Conservation (phyloP, 164 flowering plant genomes). For the Macadamia integrifolia region DNA sequence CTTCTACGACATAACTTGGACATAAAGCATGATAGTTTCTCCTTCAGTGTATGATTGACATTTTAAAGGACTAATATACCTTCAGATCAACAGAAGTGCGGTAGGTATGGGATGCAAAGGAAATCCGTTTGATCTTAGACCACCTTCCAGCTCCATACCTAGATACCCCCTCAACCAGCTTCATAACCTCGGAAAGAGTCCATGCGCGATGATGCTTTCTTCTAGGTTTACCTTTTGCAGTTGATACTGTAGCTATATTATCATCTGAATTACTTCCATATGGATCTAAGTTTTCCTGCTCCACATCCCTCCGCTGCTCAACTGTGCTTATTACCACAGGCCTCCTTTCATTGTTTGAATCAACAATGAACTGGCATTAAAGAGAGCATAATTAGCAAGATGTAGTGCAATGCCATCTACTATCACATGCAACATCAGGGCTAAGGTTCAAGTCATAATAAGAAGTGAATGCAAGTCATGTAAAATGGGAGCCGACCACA, state of each 20-base stretch:
- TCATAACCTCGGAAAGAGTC: constrained; percentile 80
- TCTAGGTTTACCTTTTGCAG: constrained; percentile 60
- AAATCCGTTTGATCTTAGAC: constrained; percentile 88
- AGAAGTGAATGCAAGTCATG: not conserved
- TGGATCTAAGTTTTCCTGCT: constrained; percentile 26
- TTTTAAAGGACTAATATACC: constrained; percentile 27
- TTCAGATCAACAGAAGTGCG: constrained; percentile 97
- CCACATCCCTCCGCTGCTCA: constrained; percentile 27
- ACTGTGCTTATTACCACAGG: constrained; percentile 11
- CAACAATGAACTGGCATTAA: constrained; percentile 26
- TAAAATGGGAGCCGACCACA: too few relatives aligned
- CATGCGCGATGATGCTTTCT: constrained; percentile 97
- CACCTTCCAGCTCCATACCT: constrained; percentile 93
- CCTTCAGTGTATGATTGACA: not conserved
- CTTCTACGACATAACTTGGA: not conserved
- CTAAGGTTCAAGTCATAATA: not conserved
- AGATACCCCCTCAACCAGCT: constrained; percentile 90
- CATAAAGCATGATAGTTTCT: not conserved
- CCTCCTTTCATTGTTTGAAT: constrained; percentile 22
- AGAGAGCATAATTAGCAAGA: constrained; percentile 1
- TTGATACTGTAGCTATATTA: constrained; percentile 36
- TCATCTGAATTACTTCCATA: constrained; percentile 43
- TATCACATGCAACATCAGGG: too few relatives aligned
- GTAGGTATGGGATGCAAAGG: constrained; percentile 72
- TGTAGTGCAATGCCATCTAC: not conserved